These are phyloP conservation scores for Cornus florida DNA, from an alignment of 148 eudicot species.

Conservation along the genomic window DNA sequence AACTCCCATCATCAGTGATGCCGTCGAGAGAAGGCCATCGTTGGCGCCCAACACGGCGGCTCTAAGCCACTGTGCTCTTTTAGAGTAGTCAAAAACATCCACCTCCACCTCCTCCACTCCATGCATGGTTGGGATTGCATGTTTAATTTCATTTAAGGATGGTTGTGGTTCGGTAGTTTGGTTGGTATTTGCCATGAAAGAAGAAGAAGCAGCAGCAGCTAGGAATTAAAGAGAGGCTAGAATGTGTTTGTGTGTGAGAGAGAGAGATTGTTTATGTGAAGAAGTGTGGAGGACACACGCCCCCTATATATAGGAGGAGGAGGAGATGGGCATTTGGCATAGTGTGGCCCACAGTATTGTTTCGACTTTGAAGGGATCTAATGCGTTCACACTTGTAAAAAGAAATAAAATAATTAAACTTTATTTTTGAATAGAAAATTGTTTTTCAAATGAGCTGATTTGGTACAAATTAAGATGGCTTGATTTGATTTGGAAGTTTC, in stretches of 20 bases:
- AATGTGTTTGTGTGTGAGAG: no score
- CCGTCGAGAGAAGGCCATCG: constrained; percentile 56
- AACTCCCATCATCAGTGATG: constrained; percentile 57
- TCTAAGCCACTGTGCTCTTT: constrained; percentile 50
- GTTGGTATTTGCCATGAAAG: not conserved
- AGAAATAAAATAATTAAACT: no score
- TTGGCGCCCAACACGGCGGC: constrained; percentile 64
- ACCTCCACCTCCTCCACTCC: not conserved
- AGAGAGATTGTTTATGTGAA: no score
- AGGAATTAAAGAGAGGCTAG: no score
- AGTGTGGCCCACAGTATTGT: no score
- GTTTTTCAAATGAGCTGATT: no score
- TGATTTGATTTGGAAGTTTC: no score
- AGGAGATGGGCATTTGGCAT: not conserved
- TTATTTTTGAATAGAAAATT: no score
- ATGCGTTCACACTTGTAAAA: no score
- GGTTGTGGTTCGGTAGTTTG: not conserved
- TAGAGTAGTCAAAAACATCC: constrained; percentile 25
- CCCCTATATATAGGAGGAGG: not conserved
- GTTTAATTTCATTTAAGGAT: not conserved
- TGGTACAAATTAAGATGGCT: no score
- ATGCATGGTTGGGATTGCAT: not conserved
- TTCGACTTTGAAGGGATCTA: no score
- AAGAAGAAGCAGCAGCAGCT: not conserved
- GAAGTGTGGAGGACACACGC: not conserved